Evolutionary conservation across 148 eudicot species (phyloP).

Genomic region (Chenopodium album): DNA sequence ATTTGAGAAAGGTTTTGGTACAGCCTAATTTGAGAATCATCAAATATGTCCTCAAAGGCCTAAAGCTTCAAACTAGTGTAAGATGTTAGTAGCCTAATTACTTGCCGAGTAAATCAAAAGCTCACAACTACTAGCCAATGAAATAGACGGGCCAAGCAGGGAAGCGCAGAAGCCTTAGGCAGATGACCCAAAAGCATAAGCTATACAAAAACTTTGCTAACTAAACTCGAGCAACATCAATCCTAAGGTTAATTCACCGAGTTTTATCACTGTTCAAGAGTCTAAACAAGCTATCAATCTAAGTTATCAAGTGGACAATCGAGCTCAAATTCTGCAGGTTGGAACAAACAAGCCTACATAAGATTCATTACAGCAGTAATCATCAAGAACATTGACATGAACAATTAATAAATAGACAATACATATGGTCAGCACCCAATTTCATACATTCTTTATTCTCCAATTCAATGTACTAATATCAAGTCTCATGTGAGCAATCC

Average conservation of each 20-base stretch:
- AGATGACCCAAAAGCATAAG: not conserved
- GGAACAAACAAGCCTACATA: not conserved
- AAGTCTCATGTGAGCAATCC: constrained; percentile 9
- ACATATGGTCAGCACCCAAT: constrained; percentile 1
- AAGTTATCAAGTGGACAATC: not conserved
- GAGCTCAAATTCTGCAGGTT: not conserved
- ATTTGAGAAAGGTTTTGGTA: too few relatives aligned
- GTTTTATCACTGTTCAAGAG: not conserved
- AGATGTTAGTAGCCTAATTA: not conserved
- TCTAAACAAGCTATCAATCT: not conserved
- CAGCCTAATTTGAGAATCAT: too few relatives aligned
- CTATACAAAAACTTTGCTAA: not conserved
- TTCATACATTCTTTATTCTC: not conserved
- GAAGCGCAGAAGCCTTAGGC: not conserved
- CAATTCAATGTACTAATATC: not conserved
- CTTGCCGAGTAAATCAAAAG: not conserved
- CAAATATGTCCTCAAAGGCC: not conserved
- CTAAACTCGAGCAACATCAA: not conserved
- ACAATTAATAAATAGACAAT: not conserved
- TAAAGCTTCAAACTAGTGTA: not conserved
- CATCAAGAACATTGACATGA: not conserved
- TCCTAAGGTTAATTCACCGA: not conserved
- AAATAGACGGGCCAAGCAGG: not conserved
- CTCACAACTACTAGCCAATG: not conserved
- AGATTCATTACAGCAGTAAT: not conserved